Evolutionary conservation across 2,329 filamentous ascomycete species (phyloP).

Genomic region (Fusarium verrucosum): DNA sequence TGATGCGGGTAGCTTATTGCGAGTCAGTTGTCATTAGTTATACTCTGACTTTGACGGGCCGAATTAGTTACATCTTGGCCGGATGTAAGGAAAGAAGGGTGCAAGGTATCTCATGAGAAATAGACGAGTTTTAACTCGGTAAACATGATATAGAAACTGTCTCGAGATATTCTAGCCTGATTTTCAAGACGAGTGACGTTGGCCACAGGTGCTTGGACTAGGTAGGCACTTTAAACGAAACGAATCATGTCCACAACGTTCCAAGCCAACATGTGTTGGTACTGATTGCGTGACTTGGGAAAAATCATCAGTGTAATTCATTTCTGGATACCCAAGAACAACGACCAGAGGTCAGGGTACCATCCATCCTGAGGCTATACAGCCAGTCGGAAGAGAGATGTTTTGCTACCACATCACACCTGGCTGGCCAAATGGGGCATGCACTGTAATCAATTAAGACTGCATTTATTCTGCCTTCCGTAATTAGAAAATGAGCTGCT

Average conservation of each 20-base stretch:
- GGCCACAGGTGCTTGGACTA: background rate
- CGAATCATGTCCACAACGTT: background rate
- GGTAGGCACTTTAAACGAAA: background rate
- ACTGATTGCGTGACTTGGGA: background rate
- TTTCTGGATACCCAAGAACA: background rate
- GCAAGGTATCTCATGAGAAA: background rate
- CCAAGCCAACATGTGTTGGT: background rate
- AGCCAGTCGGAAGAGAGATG: constrained; percentile 23
- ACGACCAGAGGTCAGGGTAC: background rate
- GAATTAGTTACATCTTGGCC: background rate
- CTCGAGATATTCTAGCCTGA: background rate
- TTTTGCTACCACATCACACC: constrained; percentile 9
- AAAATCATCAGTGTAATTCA: background rate
- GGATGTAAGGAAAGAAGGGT: background rate
- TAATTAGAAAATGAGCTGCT: constrained; percentile 6
- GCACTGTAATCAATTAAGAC: constrained; percentile 17
- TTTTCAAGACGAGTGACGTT: background rate
- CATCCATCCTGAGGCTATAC: background rate
- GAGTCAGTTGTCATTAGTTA: constrained; percentile 9
- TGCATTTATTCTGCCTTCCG: constrained; percentile 4
- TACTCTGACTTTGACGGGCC: background rate
- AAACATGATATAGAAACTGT: background rate
- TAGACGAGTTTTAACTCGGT: background rate
- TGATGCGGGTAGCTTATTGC: background rate
- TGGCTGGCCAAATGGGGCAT: constrained; percentile 9